phyloP scores from a whole-genome alignment of 1,284 basidiomycete genomes.

The Hortiboletus rubellus region DNA sequence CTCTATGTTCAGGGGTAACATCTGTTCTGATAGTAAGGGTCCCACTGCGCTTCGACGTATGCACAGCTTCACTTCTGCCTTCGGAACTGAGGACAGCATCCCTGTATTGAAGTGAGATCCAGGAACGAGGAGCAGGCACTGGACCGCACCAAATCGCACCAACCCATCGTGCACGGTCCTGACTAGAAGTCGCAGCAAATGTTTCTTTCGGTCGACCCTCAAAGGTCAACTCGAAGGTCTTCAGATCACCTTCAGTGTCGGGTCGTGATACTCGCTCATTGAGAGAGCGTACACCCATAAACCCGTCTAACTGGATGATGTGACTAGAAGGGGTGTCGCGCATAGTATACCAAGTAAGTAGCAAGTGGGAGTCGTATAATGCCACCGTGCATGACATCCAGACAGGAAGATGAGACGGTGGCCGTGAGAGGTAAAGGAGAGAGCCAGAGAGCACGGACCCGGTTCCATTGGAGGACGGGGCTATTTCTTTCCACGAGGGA shows the following conservation, averaged over 20 bases:
- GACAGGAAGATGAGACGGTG: conserved; percentile 39
- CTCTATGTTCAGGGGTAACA: conserved; percentile 1
- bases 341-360: conserved; percentile 48
- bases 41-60: neutral
- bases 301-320: conserved; percentile 49
- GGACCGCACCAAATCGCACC: conserved; percentile 62
- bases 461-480: neutral
- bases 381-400: conserved; percentile 57
- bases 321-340: conserved; percentile 46
- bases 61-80: conserved; percentile 16
- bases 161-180: conserved; percentile 68
- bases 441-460: conserved; percentile 38
- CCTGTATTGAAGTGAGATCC: conserved; percentile 40
- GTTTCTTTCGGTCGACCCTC: conserved; percentile 51
- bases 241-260: conserved; percentile 39
- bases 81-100: conserved; percentile 54
- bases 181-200: conserved; percentile 60
- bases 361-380: conserved; percentile 48
- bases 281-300: conserved; percentile 64
- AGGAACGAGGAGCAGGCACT: neutral
- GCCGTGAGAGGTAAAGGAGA: conserved; percentile 52
- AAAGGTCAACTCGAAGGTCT: conserved; percentile 65
- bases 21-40: conserved; percentile 23
- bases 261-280: conserved; percentile 46
- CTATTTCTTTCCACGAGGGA: neutral